phyloP scores from a whole-genome alignment of 2,329 filamentous ascomycete species.

The Colletotrichum siamense region DNA sequence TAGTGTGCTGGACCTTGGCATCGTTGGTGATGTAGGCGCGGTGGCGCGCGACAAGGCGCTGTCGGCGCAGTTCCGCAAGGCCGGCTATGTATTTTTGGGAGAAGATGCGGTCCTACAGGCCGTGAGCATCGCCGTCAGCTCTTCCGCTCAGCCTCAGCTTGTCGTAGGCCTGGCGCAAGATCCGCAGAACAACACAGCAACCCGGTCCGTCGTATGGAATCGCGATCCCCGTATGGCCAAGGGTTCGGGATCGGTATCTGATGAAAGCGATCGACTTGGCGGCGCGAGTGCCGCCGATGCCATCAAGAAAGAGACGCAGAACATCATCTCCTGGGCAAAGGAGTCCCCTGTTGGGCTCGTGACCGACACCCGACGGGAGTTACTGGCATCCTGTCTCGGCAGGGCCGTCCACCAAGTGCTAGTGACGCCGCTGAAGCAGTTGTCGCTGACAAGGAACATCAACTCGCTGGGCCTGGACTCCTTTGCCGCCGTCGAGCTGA shows the following conservation, averaged over 20 bases:
- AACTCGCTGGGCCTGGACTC: constrained; percentile 47
- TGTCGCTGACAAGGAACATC: constrained; percentile 27
- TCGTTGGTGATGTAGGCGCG: constrained; percentile 41
- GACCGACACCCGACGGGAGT: not conserved
- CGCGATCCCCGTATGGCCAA: not conserved
- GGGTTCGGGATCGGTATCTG: not conserved
- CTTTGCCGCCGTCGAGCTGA: constrained; percentile 33
- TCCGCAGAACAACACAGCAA: not conserved
- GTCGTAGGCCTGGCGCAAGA: not conserved
- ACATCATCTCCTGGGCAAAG: not conserved
- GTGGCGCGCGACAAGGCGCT: constrained; percentile 22
- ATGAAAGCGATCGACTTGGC: not conserved
- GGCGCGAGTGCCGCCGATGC: not conserved
- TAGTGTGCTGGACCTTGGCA: constrained; percentile 42
- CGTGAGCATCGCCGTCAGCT: not conserved
- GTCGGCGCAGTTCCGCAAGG: not conserved
- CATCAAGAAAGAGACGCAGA: not conserved
- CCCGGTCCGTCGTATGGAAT: not conserved
- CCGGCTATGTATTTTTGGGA: not conserved
- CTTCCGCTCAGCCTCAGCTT: not conserved
- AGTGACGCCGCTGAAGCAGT: not conserved
- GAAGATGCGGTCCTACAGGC: not conserved
- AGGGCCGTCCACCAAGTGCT: not conserved
- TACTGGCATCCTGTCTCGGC: not conserved
- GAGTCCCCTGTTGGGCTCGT: not conserved